Percentiles rank a stretch among this genome's conserved stretches.
Conservation (phyloP, 2,329 filamentous ascomycete genomes). For the Tympanopsis confertula region DNA sequence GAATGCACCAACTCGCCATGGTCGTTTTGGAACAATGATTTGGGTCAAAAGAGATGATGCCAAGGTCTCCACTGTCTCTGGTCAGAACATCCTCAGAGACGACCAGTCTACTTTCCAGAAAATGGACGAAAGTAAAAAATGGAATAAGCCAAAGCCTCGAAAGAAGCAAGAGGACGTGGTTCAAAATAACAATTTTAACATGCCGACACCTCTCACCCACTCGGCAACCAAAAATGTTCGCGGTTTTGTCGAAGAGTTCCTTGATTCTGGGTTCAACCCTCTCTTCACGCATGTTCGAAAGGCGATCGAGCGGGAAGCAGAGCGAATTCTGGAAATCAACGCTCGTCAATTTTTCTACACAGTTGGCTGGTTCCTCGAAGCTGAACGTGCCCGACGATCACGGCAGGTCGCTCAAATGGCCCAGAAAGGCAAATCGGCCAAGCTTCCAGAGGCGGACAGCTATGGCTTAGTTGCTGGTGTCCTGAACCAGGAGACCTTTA, state of each 20-base stretch:
- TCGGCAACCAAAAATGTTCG: constrained; percentile 68
- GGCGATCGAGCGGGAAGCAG: constrained; percentile 79
- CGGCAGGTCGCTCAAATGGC: constrained; percentile 34
- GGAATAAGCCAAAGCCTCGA: constrained; percentile 61
- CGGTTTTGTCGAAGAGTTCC: constrained; percentile 79
- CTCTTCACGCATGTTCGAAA: constrained; percentile 75
- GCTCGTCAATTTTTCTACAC: constrained; percentile 83
- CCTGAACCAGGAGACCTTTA: constrained; percentile 88
- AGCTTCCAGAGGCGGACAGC: constrained; percentile 49
- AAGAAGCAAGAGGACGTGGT: constrained; percentile 49
- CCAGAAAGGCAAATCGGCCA: constrained; percentile 16
- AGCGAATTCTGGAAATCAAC: constrained; percentile 68
- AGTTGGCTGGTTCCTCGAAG: constrained; percentile 82
- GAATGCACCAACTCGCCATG: constrained; percentile 45
- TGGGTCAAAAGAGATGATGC: constrained; percentile 84
- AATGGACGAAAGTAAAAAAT: constrained; percentile 84
- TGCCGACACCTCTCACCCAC: constrained; percentile 56
- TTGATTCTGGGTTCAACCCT: constrained; percentile 92
- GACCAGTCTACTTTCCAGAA: constrained; percentile 66
- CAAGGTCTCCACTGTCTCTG: constrained; percentile 75
- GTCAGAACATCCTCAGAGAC: constrained; percentile 72
- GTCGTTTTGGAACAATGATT: constrained; percentile 91
- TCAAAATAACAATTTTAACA: constrained; percentile 61
- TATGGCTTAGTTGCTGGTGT: constrained; percentile 83
- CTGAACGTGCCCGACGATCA: constrained; percentile 61